Base-by-base conservation (phyloP, 306 rosid genomes). In the Pueraria montana region DNA sequence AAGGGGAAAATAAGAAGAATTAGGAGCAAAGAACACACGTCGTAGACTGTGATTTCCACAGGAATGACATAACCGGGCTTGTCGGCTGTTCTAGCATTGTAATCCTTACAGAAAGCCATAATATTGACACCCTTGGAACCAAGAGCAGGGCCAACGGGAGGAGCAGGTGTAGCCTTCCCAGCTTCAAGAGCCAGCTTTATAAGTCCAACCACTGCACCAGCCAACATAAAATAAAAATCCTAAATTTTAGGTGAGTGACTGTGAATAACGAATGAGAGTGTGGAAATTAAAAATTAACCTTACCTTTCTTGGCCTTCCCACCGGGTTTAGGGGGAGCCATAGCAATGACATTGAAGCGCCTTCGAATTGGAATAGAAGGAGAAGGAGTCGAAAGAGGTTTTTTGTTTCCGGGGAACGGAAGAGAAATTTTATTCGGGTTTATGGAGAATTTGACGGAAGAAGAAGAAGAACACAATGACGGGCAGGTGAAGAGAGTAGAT, bases 131-230 rank as follows among this genome's bases (percentile, higher is more conserved):
- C 99, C 80, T 96, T 96, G 0, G 99, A 92, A 89, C 99, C 98
- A 71, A 96, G 86, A 11, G 99, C 99, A 36, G 99, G 99, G 14
- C 99, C 99, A 18, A 96, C 99, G 1, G 99, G 99, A 52, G 99
- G 99, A 24, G 99, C 98, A 20, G 99, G 99, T 7, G 99, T 94
- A n/a, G 99, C 99, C 87, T 96, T 96, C 2, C 99, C 99, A 32
- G 99, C 99, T 91, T 96, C 98, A 55, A 96, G 94, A 14, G 99
- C 99, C 50, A 96, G 88, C 87, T 96, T 96, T 61, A 96, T 96
- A 65, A 94, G 11, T 58, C 99, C 99, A 79, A 96, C 87, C 79
- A 94, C 99, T 96, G 87, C 65, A 46, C 52, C 48, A 36, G 2
- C 48, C 50, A 11, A 18, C 71, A 32, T 0, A 64, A 34, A 64